phyloP scores from a whole-genome alignment of 2,329 filamentous ascomycete species.

The Cordyceps pruinosa region DNA sequence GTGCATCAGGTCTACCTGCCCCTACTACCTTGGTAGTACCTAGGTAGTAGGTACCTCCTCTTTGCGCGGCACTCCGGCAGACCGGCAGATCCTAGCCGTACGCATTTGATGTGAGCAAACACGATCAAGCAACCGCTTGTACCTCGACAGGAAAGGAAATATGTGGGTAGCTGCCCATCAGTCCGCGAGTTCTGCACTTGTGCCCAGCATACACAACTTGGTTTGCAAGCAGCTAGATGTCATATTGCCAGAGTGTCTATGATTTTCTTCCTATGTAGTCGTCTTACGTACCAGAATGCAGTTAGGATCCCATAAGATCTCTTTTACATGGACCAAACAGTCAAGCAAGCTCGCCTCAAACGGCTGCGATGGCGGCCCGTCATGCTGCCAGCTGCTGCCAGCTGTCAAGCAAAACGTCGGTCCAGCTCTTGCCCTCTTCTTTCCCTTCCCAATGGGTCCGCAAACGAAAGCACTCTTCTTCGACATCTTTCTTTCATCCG shows the following conservation, averaged over 20 bases:
- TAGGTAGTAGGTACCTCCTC: neutral
- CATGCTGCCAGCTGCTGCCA: slow-evolving; percentile 13
- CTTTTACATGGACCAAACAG: no score
- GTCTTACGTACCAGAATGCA: neutral
- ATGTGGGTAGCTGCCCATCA: neutral
- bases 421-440: neutral
- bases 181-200: no score
- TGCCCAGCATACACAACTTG: neutral
- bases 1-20: no score
- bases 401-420: neutral
- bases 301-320: neutral
- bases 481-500: neutral
- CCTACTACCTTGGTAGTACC: no score
- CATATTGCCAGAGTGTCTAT: neutral
- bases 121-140: no score
- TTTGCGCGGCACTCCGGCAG: neutral
- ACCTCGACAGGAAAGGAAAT: neutral
- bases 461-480: neutral
- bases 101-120: neutral
- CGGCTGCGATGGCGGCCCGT: neutral
- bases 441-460: neutral
- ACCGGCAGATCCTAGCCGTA: neutral
- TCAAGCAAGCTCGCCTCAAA: neutral
- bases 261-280: neutral
- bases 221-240: neutral